A percentile compares a stretch with the other conserved stretches of the same genome.
These are phyloP conservation scores for Fusarium proliferatum DNA, from an alignment of 2,329 filamentous ascomycete genomes.

Conservation along the genomic window DNA sequence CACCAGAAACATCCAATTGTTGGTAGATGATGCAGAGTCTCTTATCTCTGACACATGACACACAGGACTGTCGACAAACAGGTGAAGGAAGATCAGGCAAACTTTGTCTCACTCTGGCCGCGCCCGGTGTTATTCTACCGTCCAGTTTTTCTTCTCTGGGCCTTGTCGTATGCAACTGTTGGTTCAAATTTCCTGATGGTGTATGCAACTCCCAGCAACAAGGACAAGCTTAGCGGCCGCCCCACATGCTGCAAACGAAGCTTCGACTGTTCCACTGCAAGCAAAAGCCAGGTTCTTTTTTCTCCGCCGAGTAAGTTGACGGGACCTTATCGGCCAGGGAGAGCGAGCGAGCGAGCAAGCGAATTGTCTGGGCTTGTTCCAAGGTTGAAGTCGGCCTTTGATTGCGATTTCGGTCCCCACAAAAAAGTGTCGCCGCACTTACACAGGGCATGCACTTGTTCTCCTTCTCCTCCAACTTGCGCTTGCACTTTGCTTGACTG, in stretches of 20 bases:
- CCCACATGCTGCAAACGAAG: slow-evolving; percentile 46
- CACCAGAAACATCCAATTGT: slow-evolving; percentile 6
- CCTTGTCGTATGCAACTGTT: slow-evolving; percentile 31
- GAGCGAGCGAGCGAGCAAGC: neutral
- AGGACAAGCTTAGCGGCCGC: slow-evolving; percentile 17
- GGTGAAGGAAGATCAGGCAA: slow-evolving; percentile 3
- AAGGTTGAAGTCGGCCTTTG: slow-evolving; percentile 14
- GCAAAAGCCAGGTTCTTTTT: slow-evolving; percentile 5
- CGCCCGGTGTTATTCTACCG: slow-evolving; percentile 27
- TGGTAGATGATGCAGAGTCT: neutral
- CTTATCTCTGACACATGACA: slow-evolving; percentile 9
- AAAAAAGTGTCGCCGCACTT: slow-evolving; percentile 37
- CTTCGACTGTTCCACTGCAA: slow-evolving; percentile 17
- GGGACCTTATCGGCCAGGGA: slow-evolving; percentile 38
- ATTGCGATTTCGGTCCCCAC: slow-evolving; percentile 33
- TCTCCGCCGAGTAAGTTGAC: slow-evolving; percentile 15
- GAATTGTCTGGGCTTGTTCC: slow-evolving; percentile 12
- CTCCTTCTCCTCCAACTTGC: neutral
- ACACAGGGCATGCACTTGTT: slow-evolving; percentile 22
- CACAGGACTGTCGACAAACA: neutral
- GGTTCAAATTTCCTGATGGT: slow-evolving; percentile 29
- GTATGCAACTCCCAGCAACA: slow-evolving; percentile 37
- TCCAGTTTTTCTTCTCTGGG: slow-evolving; percentile 23
- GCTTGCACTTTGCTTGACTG: slow-evolving; percentile 1
- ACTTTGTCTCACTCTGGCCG: slow-evolving; percentile 31